Percentiles rank a stretch among this genome's conserved stretches.
Conservation (phyloP, 306 rosid species). For the Amphicarpaea edgeworthii region DNA sequence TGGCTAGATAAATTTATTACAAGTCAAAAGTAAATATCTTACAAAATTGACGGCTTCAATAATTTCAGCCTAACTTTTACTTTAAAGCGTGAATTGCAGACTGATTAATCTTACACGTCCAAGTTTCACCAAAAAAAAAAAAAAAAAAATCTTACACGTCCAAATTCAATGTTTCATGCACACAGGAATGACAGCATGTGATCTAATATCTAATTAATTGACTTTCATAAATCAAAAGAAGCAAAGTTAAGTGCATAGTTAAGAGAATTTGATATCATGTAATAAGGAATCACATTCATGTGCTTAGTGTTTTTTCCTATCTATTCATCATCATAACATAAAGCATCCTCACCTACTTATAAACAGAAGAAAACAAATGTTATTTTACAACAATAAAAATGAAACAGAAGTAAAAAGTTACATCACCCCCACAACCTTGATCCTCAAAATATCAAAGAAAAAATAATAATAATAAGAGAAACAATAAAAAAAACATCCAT, state of each 20-base stretch:
- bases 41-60: background rate
- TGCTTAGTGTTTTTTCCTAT: background rate
- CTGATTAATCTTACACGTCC: conserved; percentile 21
- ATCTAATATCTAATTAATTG: conserved; percentile 33
- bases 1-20: background rate
- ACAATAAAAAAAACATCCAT: conserved; percentile 14
- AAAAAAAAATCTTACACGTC: too few species aligned
- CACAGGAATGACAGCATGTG: too few species aligned
- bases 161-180: conserved; percentile 1
- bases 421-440: conserved; percentile 15
- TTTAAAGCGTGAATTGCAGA: background rate
- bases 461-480: background rate
- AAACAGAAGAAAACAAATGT: background rate
- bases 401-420: background rate
- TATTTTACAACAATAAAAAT: conserved; percentile 14
- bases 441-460: conserved; percentile 32
- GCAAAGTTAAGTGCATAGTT: background rate
- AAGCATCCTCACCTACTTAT: conserved; percentile 21
- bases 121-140: too few species aligned
- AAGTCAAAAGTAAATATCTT: background rate
- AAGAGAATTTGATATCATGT: background rate
- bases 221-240: background rate
- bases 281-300: conserved; percentile 23
- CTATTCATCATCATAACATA: background rate
- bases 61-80: conserved; percentile 28